Evolutionary conservation across 2,329 filamentous ascomycete species (phyloP).

Genomic region (Ophiostoma australiae): DNA sequence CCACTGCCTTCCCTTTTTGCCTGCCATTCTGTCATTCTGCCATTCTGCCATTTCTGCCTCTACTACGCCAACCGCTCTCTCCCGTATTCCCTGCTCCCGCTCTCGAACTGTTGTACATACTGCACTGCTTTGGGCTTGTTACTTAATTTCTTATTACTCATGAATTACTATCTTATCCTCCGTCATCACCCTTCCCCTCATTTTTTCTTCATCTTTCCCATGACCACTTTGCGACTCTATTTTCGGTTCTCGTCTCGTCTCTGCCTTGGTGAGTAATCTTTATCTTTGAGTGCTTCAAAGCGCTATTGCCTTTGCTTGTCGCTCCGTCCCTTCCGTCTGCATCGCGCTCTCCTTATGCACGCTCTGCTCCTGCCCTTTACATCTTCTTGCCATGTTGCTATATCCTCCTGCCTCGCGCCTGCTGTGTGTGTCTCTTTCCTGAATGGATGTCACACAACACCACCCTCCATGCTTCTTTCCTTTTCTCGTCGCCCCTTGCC

Average conservation of each 20-base stretch:
- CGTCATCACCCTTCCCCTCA: slow-evolving; percentile 13
- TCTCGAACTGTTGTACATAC: not conserved
- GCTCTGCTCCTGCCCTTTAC: slow-evolving; percentile 7
- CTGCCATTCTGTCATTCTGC: not conserved
- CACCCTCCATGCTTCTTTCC: slow-evolving; percentile 21
- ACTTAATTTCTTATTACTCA: not conserved
- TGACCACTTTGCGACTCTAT: slow-evolving; percentile 4
- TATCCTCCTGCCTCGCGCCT: not conserved
- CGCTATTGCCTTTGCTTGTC: not conserved
- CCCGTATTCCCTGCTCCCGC: not conserved
- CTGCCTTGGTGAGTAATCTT: not conserved
- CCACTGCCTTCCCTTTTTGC: not conserved
- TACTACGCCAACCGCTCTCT: not conserved
- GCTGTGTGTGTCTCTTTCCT: not conserved
- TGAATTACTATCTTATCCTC: not conserved
- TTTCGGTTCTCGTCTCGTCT: not conserved
- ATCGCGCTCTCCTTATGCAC: not conserved
- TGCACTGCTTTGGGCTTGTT: not conserved
- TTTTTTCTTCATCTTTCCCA: slow-evolving; percentile 9
- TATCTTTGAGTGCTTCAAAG: not conserved
- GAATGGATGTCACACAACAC: slow-evolving; percentile 27
- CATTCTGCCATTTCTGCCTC: not conserved
- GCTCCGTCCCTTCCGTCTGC: not conserved
- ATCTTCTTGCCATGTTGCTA: not conserved
- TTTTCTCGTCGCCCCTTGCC: not conserved